Base-by-base conservation (phyloP, 2,329 filamentous ascomycete genomes). In the Cytospora schulzeri region DNA sequence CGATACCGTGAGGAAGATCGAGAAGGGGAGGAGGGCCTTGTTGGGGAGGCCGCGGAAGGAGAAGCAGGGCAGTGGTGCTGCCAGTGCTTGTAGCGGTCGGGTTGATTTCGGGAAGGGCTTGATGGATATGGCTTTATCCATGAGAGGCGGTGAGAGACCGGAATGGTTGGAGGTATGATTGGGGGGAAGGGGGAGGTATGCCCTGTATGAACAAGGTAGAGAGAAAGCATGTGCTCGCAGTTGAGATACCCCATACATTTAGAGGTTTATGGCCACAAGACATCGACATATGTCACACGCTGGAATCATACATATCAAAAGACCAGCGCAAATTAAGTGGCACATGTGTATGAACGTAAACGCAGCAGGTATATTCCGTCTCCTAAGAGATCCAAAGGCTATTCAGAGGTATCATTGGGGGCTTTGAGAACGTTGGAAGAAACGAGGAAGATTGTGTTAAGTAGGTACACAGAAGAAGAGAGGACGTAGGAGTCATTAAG, bases 1-100 rank as follows among this genome's bases (percentile, higher is more conserved):
- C 29, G 83, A 87, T 14, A 82, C 85, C 0, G 81, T 81, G 14
- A 71, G 75, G 33, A 83, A 81, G 63, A 79, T 89, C 41, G 77
- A 79, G 50, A 73, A 69, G 54, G 84, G 82, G 2, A 78, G 84
- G 52, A 73, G 73, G 2, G 76, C 74, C 0, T 66, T 82, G 65
- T 19, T 79, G 33, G 69, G 70, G 41, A 55, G 53, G 53, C 60
- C 58, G 3, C n/a, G 22, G n/a, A 48, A 24, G 29, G 67, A 24
- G 29, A 66, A 24, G 58, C 48, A 29, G 6, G 31, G 31, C 5
- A 45, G 12, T 33, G 35, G 17, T n/a, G 35, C 12, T 4, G 33
- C 6, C 22, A 28, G 29, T 7, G 28, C 29, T 3, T 24, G 22
- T 14, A 9, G 33, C 4, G 33, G 26, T 19, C 26, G 45, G 4